A percentile compares a stretch with the other conserved stretches of the same genome.
phyloP scores from a whole-genome alignment of 345 rosid species.

The Lenwebbia sp. region DNA sequence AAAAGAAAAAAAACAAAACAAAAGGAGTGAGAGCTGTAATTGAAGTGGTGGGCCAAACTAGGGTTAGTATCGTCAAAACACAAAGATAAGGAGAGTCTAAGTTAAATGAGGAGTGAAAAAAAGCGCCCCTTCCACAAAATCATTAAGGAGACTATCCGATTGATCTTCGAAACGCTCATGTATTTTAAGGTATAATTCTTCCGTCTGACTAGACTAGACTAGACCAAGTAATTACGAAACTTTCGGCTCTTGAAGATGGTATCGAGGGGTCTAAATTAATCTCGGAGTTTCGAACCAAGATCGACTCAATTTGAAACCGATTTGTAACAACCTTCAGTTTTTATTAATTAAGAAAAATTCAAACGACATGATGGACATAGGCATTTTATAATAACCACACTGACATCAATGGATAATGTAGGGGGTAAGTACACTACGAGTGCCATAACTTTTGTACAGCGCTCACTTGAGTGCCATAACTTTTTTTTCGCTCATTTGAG shows the following conservation, averaged over 20 bases:
- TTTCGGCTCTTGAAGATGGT: background rate
- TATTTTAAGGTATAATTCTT: background rate
- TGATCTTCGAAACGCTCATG: rapidly evolving
- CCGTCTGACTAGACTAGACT: background rate
- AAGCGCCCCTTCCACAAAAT: background rate
- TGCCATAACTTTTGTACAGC: too few relatives aligned
- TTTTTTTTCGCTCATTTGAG: too few relatives aligned
- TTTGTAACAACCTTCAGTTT: too few relatives aligned
- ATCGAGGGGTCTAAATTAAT: too few relatives aligned
- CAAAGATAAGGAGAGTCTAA: too few relatives aligned
- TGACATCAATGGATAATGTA: too few relatives aligned
- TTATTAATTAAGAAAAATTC: background rate
- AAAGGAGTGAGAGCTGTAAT: background rate
- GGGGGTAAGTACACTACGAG: too few relatives aligned
- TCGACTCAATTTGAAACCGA: too few relatives aligned
- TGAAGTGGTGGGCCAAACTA: background rate
- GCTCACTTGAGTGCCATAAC: too few relatives aligned
- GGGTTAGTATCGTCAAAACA: background rate
- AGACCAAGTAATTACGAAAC: background rate
- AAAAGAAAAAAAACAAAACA: background rate
- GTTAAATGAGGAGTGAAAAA: too few relatives aligned
- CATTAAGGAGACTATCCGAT: rapidly evolving
- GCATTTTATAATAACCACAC: background rate
- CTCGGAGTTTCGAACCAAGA: too few relatives aligned
- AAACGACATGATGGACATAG: background rate